Evolutionary conservation across 257 asterid species (phyloP), one percentile per base, ranked within the genome.

Genomic region (Solanum pimpinellifolium): DNA sequence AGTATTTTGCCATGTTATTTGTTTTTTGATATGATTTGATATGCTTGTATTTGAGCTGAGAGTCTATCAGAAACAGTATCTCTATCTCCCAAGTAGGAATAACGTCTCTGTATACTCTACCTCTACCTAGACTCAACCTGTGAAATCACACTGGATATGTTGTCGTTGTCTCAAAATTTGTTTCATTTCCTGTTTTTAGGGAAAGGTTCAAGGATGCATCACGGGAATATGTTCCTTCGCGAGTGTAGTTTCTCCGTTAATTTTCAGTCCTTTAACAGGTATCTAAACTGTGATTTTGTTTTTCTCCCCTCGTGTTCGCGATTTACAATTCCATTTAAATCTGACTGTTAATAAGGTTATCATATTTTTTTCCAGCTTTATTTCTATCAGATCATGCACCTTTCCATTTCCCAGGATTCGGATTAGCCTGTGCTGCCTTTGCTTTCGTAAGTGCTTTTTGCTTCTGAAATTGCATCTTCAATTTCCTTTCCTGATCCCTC

Each of bases 121-220:
- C 20, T 31, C 39, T 68, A 7, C 21, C 21, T 20, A 13, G 11
- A 27, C 39, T 7, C 74, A 3, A 25, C 75, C 29, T 7, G 23
- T 69, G 3, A 14, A 11, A 69, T 29, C 31, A 29, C 41, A 69
- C 12, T 14, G 6, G 75, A 29, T 27, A 29, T 68, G 21, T 25
- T 27, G 41, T 69, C 11, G 15, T 62, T 16, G 83, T 75, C 11
- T 75, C 56, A 39, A 74, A 37, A 35, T 80, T 33, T 73, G 27
- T 81, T 47, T 35, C 3, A 25, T 68, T 80, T 66, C 39, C 5
- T 78, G 56, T 27, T 41, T 86, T 29, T 88, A 95, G 98, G 98
- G 99, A 31, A 97, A 96, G 88, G 98, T 90, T 86, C 99, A 94
- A 88, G 99, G 99, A 15, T 94, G 98, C 91, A 92, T 97, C 52